These are phyloP conservation scores for Prunus yedoensis DNA, from an alignment of 331 rosid species.

Conservation along the genomic window DNA sequence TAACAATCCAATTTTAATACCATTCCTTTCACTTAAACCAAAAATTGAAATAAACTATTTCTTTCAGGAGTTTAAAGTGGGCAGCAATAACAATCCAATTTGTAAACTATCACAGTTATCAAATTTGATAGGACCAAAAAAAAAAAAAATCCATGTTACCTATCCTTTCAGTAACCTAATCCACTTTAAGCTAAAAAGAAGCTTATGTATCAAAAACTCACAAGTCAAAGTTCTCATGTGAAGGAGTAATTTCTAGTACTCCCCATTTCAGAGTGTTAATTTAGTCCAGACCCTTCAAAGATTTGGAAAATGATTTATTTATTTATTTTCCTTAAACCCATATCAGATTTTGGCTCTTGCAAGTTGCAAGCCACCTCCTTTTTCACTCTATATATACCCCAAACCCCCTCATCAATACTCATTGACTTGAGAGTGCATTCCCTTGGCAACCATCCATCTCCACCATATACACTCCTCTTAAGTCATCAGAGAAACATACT, in stretches of 20 bases:
- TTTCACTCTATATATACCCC: slow-evolving; percentile 42
- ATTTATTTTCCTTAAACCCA: background rate
- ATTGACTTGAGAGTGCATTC: slow-evolving; percentile 18
- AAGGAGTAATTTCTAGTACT: background rate
- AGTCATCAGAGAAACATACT: background rate
- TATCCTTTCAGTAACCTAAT: background rate
- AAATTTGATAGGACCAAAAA: background rate
- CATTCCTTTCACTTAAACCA: background rate
- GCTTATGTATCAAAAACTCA: background rate
- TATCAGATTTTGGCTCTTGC: background rate
- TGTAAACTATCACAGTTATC: background rate
- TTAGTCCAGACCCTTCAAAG: too few relatives aligned
- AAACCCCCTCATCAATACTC: slow-evolving; percentile 25
- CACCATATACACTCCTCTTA: background rate
- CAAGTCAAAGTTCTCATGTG: background rate
- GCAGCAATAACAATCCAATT: background rate
- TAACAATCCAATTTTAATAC: background rate
- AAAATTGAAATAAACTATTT: background rate
- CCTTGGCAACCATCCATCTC: background rate
- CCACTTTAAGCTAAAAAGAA: background rate
- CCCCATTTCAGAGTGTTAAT: background rate
- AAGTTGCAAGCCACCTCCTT: background rate
- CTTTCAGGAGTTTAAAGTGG: background rate
- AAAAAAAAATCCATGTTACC: background rate
- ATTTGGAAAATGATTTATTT: too few relatives aligned